Evolutionary conservation across 75 land plant genomes (phyloP).

Genomic region (Sequoiadendron giganteum): DNA sequence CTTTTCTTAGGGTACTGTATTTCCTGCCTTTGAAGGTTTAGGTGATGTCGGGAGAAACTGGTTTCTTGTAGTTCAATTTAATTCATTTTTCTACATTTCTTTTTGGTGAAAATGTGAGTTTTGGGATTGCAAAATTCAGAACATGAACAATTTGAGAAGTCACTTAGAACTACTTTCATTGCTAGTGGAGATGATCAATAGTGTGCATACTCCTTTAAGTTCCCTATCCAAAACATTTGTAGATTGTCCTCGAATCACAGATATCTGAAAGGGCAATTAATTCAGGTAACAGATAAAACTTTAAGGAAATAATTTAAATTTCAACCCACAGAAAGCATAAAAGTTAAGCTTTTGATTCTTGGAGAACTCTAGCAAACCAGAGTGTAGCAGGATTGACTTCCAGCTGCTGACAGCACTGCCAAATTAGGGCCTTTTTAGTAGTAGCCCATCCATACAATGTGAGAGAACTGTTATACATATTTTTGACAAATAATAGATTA

Average conservation of each 20-base stretch:
- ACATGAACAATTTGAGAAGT: no score
- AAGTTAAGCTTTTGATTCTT: neutral
- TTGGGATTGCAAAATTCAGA: no score
- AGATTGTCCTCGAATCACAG: neutral
- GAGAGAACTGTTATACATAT: neutral
- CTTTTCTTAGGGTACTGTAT: no score
- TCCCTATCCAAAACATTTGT: neutral
- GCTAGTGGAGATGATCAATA: neutral
- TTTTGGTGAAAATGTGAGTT: no score
- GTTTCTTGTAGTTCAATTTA: no score
- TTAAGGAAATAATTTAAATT: neutral
- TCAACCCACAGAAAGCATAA: neutral
- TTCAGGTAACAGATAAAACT: neutral
- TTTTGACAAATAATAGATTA: neutral
- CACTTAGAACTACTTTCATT: neutral
- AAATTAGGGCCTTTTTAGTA: neutral
- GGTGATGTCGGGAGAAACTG: no score
- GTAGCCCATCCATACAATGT: neutral
- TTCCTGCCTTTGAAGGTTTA: no score
- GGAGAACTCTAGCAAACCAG: neutral
- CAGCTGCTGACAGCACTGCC: neutral
- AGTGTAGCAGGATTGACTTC: neutral
- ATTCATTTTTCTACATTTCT: no score
- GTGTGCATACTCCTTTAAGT: neutral
- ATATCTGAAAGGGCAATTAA: neutral